Percentiles rank a stretch among this genome's conserved stretches.
These are phyloP conservation scores for Nitzschia sp. DNA, from an alignment of 108 stramenopile species.

Conservation along the genomic window DNA sequence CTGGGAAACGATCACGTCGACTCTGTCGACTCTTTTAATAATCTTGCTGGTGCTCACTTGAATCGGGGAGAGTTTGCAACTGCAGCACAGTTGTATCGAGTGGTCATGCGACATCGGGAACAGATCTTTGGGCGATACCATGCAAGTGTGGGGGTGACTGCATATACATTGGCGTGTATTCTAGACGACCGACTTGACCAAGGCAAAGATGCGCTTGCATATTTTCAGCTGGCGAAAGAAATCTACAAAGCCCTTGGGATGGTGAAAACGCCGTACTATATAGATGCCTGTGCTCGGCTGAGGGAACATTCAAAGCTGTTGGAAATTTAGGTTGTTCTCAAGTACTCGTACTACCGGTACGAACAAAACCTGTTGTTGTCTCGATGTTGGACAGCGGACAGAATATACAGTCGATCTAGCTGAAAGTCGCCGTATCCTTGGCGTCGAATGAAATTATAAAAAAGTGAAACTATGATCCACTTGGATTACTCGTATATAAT, in stretches of 20 bases:
- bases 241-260: background rate
- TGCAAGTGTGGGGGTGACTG: slow-evolving; percentile 31
- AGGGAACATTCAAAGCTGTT: background rate
- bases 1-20: slow-evolving; percentile 32
- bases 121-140: slow-evolving; percentile 28
- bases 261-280: background rate
- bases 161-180: slow-evolving; percentile 25
- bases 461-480: too few relatives aligned
- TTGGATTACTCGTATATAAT: too few relatives aligned
- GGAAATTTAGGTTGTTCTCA: slow-evolving; percentile 17
- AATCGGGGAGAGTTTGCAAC: slow-evolving; percentile 9
- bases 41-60: slow-evolving; percentile 28
- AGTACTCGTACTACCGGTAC: too few relatives aligned
- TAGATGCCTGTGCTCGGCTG: background rate
- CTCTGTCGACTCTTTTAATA: slow-evolving; percentile 35
- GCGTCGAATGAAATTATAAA: too few relatives aligned
- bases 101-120: slow-evolving; percentile 13
- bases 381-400: too few relatives aligned
- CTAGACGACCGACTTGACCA: background rate
- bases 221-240: slow-evolving; percentile 1
- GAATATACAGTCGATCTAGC: too few relatives aligned
- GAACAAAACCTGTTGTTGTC: too few relatives aligned
- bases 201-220: background rate
- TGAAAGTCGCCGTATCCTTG: too few relatives aligned
- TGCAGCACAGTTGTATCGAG: slow-evolving; percentile 14